Percentiles rank a stretch among this genome's conserved stretches.
Evolutionary conservation across 2,329 filamentous ascomycete genomes (phyloP).

Genomic region (Pseudogymnoascus sp.): DNA sequence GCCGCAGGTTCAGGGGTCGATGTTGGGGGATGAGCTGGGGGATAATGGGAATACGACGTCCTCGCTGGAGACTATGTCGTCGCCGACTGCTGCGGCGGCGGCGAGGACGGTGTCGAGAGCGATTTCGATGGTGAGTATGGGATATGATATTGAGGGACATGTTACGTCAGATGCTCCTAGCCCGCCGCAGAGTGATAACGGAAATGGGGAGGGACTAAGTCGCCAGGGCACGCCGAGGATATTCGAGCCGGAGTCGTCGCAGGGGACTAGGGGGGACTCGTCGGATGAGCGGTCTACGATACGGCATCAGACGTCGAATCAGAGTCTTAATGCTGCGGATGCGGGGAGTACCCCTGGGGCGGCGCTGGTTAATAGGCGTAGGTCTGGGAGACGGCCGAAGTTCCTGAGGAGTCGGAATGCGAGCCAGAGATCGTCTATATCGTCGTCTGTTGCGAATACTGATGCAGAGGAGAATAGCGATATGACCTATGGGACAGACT

Average conservation of each 20-base stretch:
- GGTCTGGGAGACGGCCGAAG: conserved; percentile 41
- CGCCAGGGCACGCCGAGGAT: neutral
- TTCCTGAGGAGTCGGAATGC: conserved; percentile 45
- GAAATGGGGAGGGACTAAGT: neutral
- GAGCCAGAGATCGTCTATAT: conserved; percentile 52
- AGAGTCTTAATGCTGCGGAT: conserved; percentile 31
- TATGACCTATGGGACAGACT: conserved; percentile 66
- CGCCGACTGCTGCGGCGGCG: conserved; percentile 46
- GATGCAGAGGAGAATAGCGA: conserved; percentile 57
- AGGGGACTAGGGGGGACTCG: conserved; percentile 11
- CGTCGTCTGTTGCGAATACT: conserved; percentile 46
- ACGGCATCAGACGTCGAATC: conserved; percentile 29
- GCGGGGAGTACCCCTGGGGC: conserved; percentile 39
- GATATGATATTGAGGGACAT: conserved; percentile 13
- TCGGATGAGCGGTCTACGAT: conserved; percentile 20
- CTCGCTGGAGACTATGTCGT: conserved; percentile 44
- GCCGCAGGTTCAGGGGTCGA: neutral
- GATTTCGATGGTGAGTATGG: conserved; percentile 36
- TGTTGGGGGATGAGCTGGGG: conserved; percentile 3
- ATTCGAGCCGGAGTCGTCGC: neutral
- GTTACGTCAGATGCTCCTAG: conserved; percentile 7
- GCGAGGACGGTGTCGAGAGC: conserved; percentile 45
- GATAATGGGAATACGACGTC: conserved; percentile 37
- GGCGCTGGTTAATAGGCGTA: conserved; percentile 31
- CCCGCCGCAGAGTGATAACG: neutral